Evolutionary conservation across 106 monocot genomes (phyloP), one percentile per base, ranked within the genome.

Genomic region (Ottelia alismoides): DNA sequence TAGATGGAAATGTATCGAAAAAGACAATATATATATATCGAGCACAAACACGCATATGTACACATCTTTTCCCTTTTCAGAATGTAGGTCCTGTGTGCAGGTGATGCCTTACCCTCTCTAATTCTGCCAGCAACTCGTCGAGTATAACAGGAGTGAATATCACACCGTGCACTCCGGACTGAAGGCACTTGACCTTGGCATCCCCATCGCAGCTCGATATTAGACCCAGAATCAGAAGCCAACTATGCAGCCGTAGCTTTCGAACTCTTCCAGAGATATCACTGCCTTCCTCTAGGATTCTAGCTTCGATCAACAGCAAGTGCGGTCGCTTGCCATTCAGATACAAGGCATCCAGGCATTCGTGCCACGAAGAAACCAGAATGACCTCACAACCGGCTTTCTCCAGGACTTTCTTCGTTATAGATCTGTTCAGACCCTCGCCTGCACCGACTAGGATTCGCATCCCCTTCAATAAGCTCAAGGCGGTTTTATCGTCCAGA

Each of bases 101-200:
- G 22, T 21, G 30, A 20, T 52, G 22, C 23, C 51, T 52, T 22
- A 63, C 32, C 18, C 62, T 63, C 17, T 51, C 22, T 22, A 63
- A 23, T 28, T 63, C 62, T 25, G 30, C 30, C 2, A 35, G 30
- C 62, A 63, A 22, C 51, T 63, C 62, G 23, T 51, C 51, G 30
- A 63, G 27, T 7, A 63, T 25, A 20, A 63, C 20, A 0, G 62
- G 62, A 24, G 29, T 51, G 5, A 22, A 12, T 49, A 63, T 52
- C 1, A 51, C 51, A 0, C 62, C 62, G n/a, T 50, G 62, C 12
- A 63, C 45, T 11, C 62, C 62, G 25, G 21, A 25, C 20, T 25
- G 21, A 25, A 28, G 6, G 20, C 60, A 49, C 14, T 21, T 1
- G n/a, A 48, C 51, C 4, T 22, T 21, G 23, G 23, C 4, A 18